Percentiles rank a stretch among this genome's conserved stretches.
These are phyloP conservation scores for Pythium brachiatum DNA, from an alignment of 352 stramenopile genomes.

Conservation along the genomic window DNA sequence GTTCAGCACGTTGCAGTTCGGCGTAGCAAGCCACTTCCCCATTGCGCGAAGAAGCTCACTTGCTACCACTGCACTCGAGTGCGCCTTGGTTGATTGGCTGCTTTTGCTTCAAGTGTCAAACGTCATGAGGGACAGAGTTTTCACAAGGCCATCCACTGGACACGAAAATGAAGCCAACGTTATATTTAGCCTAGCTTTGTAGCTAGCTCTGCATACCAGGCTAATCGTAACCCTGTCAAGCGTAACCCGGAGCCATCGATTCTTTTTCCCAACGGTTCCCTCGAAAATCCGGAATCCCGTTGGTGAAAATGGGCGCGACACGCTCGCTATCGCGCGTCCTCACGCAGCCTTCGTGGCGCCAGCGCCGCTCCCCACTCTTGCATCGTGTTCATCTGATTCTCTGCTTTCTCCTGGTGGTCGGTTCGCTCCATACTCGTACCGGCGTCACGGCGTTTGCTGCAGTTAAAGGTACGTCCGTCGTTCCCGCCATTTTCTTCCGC, in stretches of 20 bases:
- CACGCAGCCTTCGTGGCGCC: neutral
- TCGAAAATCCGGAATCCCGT: neutral
- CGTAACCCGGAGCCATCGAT: conserved; percentile 18
- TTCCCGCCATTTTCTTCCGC: neutral
- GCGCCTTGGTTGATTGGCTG: too few species aligned
- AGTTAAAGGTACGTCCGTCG: neutral
- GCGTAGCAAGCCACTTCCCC: too few species aligned
- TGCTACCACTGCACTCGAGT: too few species aligned
- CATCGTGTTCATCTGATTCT: neutral
- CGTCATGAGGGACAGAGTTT: too few species aligned
- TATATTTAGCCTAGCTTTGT: too few species aligned
- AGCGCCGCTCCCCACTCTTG: neutral
- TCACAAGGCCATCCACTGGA: too few species aligned
- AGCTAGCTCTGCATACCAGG: neutral
- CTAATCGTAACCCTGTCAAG: conserved; percentile 8
- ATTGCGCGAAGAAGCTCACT: too few species aligned
- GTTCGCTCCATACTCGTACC: neutral
- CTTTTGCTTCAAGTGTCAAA: too few species aligned
- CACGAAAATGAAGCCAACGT: too few species aligned
- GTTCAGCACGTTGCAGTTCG: too few species aligned
- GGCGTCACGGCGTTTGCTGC: conserved; percentile 1
- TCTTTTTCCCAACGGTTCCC: neutral
- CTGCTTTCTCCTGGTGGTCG: neutral
- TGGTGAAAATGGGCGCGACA: neutral
- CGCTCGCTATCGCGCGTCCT: neutral